Conservation (phyloP, 768 basidiomycete species). For the Russula earlei region DNA sequence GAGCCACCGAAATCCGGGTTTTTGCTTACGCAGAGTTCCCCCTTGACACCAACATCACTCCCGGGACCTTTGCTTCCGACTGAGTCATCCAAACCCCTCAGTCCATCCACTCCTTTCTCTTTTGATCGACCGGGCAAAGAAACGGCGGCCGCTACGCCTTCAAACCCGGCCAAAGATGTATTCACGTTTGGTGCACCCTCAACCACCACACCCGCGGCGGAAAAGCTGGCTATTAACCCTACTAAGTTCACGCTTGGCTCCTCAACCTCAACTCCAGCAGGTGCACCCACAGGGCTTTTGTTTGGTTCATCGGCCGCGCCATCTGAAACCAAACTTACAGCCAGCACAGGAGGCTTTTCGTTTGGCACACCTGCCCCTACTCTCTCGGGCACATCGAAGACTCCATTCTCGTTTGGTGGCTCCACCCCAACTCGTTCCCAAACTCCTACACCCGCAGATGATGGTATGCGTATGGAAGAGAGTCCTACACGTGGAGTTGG, state of each 20-base stretch:
- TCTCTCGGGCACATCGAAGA: slow-evolving; percentile 23
- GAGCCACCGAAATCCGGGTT: slow-evolving; percentile 14
- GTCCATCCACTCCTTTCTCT: neutral
- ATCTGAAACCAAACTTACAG: slow-evolving; percentile 2
- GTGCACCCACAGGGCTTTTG: slow-evolving; percentile 5
- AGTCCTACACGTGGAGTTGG: slow-evolving; percentile 47
- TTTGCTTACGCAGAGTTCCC: neutral
- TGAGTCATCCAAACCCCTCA: slow-evolving; percentile 4
- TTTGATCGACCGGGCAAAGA: slow-evolving; percentile 1
- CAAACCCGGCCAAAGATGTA: slow-evolving; percentile 4
- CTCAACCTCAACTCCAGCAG: neutral
- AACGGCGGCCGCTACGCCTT: neutral
- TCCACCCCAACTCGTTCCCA: slow-evolving; percentile 37
- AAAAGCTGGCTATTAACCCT: slow-evolving; percentile 9
- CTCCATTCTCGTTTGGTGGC: slow-evolving; percentile 47
- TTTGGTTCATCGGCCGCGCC: slow-evolving; percentile 22
- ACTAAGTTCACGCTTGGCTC: slow-evolving; percentile 15
- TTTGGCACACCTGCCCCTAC: slow-evolving; percentile 35
- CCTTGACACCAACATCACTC: neutral
- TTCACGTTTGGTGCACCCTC: slow-evolving; percentile 22
- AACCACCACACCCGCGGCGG: neutral
- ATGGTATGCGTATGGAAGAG: slow-evolving; percentile 74
- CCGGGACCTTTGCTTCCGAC: neutral
- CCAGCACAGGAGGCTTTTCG: slow-evolving; percentile 28
- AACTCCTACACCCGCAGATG: slow-evolving; percentile 57